Conservation (phyloP, 2,329 filamentous ascomycete species). For the Colletotrichum orchidophilum region DNA sequence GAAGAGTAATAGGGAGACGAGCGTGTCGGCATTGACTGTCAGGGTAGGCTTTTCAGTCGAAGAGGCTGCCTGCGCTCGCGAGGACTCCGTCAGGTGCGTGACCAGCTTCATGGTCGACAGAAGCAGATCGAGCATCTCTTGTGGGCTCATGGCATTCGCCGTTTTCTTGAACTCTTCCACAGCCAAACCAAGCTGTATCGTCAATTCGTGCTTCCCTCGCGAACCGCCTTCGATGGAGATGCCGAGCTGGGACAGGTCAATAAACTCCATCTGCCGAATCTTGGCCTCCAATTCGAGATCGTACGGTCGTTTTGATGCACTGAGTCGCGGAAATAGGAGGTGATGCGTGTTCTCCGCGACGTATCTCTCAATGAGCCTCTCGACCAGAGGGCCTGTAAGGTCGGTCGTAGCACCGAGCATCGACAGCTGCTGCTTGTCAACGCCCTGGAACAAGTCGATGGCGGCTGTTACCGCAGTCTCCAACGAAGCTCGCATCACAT, state of each 20-base stretch:
- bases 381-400: conserved; percentile 89
- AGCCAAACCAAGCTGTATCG: conserved; percentile 78
- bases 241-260: conserved; percentile 95
- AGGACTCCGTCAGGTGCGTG: conserved; percentile 70
- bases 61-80: conserved; percentile 49
- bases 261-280: conserved; percentile 90
- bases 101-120: conserved; percentile 85
- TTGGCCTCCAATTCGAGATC: conserved; percentile 89
- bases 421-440: conserved; percentile 95
- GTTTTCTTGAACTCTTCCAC: conserved; percentile 93
- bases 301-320: conserved; percentile 79
- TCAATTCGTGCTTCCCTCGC: conserved; percentile 82
- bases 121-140: conserved; percentile 87
- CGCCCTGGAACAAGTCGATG: conserved; percentile 94
- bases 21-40: conserved; percentile 83
- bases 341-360: conserved; percentile 93
- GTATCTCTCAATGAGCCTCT: conserved; percentile 94
- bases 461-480: conserved; percentile 93
- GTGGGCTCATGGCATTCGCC: conserved; percentile 77
- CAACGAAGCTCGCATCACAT: conserved; percentile 85
- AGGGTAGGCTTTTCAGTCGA: conserved; percentile 64
- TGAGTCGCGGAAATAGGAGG: conserved; percentile 85
- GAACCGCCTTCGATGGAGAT: conserved; percentile 84
- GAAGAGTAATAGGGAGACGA: conserved; percentile 90
- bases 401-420: conserved; percentile 92